A percentile compares a stretch with the other conserved stretches of the same genome.
These are phyloP conservation scores for Loxodes magnus DNA, from an alignment of 73 alveolate species.

Conservation along the genomic window DNA sequence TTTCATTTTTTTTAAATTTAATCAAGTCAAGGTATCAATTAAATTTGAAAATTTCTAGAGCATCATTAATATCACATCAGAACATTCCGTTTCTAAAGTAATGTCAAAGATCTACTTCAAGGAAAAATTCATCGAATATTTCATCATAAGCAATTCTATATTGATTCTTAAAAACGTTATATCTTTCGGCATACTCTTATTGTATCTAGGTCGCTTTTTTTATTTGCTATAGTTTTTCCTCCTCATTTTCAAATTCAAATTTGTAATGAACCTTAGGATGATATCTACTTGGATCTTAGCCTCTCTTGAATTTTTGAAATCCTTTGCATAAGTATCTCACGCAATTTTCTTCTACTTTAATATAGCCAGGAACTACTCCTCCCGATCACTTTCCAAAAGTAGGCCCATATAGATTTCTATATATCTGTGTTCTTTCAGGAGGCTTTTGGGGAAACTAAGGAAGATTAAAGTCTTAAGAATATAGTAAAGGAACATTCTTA, in stretches of 20 bases:
- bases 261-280: slow-evolving; percentile 4
- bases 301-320: no score
- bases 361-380: slow-evolving; percentile 7
- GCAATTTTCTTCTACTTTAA: background rate
- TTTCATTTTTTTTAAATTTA: background rate
- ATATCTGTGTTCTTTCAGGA: slow-evolving; percentile 1
- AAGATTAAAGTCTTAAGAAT: no score
- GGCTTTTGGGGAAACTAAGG: slow-evolving; percentile 12
- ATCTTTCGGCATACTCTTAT: background rate
- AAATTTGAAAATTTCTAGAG: background rate
- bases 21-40: background rate
- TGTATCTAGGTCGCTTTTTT: background rate
- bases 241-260: background rate
- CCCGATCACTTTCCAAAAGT: background rate
- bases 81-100: background rate
- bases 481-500: no score
- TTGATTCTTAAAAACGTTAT: slow-evolving; percentile 1
- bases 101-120: slow-evolving; percentile 5
- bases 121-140: slow-evolving; percentile 4
- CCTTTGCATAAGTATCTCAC: no score
- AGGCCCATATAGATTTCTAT: slow-evolving; percentile 2
- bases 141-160: slow-evolving; percentile 4
- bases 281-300: background rate
- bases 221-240: background rate
- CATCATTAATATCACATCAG: slow-evolving; percentile 11